Evolutionary conservation across 352 stramenopile genomes (phyloP), one percentile per base, ranked within the genome.

Genomic region (Blastocystis sp.): DNA sequence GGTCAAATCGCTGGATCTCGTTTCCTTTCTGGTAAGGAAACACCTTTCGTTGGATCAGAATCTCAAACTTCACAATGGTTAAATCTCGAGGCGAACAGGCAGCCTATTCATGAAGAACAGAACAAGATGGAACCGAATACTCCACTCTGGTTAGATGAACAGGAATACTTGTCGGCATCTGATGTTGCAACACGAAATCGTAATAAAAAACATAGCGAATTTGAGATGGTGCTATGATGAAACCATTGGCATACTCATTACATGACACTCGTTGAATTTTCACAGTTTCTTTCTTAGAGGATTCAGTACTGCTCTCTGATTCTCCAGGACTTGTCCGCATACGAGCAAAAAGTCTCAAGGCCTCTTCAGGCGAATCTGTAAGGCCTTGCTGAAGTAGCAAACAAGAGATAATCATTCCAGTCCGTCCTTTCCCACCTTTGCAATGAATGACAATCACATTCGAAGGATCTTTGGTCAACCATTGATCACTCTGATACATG

Each of bases 381-480:
- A 76, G 9, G 15, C 84, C 59, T n/a, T 75, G 39, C 37, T 90
- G 23, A 26, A 90, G 73, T n/a, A 90, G 47, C 34, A 87, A 54
- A 39, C 64, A 84, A 2, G 84, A 23, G n/a, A 75, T 50, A 23
- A 90, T 62, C 20, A 84, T 75, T 5, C 84, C 84, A 13, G 69
- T 90, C 9, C 84, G 69, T 29, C 84, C 84, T 45, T 90, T 90
- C 15, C 84, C 84, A 34, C 84, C 84, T 53, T 84, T 84, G 50
- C 73, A 84, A 45, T 84, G 73, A 11, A 84, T 68, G 45, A 53
- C 73, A 11, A 84, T 84, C 11, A 84, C 73, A 43, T 84, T 84
- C 11, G 73, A 8, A 23, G 73, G 73, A 43, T 84, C 73, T n/a
- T 69, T 50, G 3, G 26, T 13, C 50, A 84, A 18, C 73, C 73